phyloP scores from a whole-genome alignment of 108 stramenopile genomes.

The Cylindrotheca closterium region DNA sequence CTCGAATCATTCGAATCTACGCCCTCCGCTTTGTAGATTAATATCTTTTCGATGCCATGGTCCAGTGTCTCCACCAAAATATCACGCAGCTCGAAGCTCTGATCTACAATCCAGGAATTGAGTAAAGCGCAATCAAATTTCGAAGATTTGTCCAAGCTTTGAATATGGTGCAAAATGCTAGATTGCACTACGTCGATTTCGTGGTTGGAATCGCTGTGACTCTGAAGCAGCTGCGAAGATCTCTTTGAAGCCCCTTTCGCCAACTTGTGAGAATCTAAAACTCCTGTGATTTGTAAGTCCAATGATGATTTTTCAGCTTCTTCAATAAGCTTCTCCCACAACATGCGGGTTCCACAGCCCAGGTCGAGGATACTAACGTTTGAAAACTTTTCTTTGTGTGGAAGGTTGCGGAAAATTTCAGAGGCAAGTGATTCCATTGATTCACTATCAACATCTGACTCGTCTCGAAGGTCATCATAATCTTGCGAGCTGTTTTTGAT shows the following conservation, averaged over 20 bases:
- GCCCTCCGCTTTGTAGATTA: conserved; percentile 26
- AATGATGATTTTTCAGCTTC: conserved; percentile 25
- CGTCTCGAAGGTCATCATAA: too few relatives aligned
- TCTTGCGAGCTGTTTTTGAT: too few relatives aligned
- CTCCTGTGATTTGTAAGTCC: conserved; percentile 19
- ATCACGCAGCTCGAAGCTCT: too few relatives aligned
- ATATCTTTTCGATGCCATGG: conserved; percentile 4
- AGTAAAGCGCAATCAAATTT: conserved; percentile 22
- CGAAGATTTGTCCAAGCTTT: neutral
- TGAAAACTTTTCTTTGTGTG: too few relatives aligned
- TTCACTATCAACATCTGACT: too few relatives aligned
- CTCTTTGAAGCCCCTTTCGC: conserved; percentile 6
- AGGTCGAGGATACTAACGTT: conserved; percentile 40
- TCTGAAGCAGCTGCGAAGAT: neutral
- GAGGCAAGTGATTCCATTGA: too few relatives aligned
- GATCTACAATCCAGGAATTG: too few relatives aligned
- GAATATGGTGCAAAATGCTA: conserved; percentile 20
- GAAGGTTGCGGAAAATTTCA: too few relatives aligned
- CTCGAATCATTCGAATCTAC: conserved; percentile 21
- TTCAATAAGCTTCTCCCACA: conserved; percentile 23
- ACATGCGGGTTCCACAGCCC: conserved; percentile 35
- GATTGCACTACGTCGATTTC: conserved; percentile 11
- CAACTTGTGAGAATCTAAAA: conserved; percentile 35
- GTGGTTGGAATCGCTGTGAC: neutral
- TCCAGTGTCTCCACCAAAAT: conserved; percentile 39